These are phyloP conservation scores for Cairneyella variabilis DNA, from an alignment of 495 filamentous ascomycete genomes.

Conservation along the genomic window DNA sequence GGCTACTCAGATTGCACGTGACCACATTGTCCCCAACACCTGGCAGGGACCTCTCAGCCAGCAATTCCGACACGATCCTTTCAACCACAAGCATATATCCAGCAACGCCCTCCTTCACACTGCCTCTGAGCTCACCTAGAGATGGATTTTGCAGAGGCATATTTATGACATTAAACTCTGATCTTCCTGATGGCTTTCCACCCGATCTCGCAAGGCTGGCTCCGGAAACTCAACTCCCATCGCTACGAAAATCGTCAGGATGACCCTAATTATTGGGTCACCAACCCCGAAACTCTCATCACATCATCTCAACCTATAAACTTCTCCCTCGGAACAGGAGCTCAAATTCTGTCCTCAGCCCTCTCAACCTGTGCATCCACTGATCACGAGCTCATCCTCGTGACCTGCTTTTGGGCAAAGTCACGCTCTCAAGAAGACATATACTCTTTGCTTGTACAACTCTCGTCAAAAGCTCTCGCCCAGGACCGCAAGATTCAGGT, in stretches of 20 bases:
- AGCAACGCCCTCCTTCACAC: too few relatives aligned
- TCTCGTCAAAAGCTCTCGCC: conserved; percentile 23
- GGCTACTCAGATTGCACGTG: too few relatives aligned
- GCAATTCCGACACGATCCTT: too few relatives aligned
- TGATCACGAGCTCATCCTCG: conserved; percentile 59
- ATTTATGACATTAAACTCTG: too few relatives aligned
- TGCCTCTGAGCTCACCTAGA: too few relatives aligned
- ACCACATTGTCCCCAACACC: too few relatives aligned
- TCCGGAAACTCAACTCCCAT: conserved; percentile 2
- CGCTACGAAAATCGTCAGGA: neutral
- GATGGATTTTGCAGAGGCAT: too few relatives aligned
- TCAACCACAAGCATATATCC: too few relatives aligned
- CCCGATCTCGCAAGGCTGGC: too few relatives aligned
- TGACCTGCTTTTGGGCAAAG: conserved; percentile 74
- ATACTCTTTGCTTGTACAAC: conserved; percentile 12
- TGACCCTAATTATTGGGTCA: conserved; percentile 16
- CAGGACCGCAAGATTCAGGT: conserved; percentile 40
- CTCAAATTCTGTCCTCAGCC: conserved; percentile 31
- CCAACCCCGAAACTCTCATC: conserved; percentile 11
- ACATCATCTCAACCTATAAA: conserved; percentile 12
- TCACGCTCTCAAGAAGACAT: conserved; percentile 51
- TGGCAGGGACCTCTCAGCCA: too few relatives aligned
- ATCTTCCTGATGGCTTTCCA: too few relatives aligned
- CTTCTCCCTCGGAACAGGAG: conserved; percentile 22
- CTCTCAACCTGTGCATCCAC: conserved; percentile 54